Percentiles rank a stretch among this genome's conserved stretches.
phyloP scores from a whole-genome alignment of 2,329 filamentous ascomycete species.

The Neonectria sp. region DNA sequence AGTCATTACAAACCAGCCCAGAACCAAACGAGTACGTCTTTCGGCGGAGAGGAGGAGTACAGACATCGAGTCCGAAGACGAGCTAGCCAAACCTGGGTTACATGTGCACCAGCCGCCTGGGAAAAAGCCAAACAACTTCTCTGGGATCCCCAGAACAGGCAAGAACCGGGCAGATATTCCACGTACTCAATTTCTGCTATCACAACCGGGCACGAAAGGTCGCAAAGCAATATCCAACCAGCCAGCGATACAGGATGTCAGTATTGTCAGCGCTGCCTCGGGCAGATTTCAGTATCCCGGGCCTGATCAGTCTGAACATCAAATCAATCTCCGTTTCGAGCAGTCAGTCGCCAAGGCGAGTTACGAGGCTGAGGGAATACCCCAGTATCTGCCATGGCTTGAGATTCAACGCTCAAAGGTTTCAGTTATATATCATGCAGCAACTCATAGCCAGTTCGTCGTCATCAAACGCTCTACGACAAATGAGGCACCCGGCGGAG shows the following conservation, averaged over 20 bases:
- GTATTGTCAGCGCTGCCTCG: conserved; percentile 45
- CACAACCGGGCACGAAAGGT: background rate
- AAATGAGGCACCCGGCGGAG: background rate
- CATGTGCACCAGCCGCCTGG: background rate
- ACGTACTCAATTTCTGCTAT: conserved; percentile 37
- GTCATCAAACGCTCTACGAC: conserved; percentile 41
- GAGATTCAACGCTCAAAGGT: conserved; percentile 38
- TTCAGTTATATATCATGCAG: conserved; percentile 36
- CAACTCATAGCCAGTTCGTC: conserved; percentile 36
- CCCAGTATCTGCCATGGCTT: conserved; percentile 39
- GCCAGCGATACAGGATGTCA: conserved; percentile 2
- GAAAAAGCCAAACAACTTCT: conserved; percentile 36
- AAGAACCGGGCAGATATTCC: conserved; percentile 48
- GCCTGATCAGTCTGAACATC: background rate
- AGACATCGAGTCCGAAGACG: conserved; percentile 47
- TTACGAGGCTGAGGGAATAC: background rate
- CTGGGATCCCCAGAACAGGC: conserved; percentile 15
- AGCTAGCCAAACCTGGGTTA: conserved; percentile 40
- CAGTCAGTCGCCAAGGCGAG: conserved; percentile 16
- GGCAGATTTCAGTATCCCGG: conserved; percentile 31
- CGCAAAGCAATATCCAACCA: background rate
- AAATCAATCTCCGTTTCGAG: conserved; percentile 27
- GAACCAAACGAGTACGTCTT: conserved; percentile 31
- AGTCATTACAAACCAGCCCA: background rate
- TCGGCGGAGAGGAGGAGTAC: background rate